Percentiles rank a stretch among this genome's conserved stretches.
phyloP scores from a whole-genome alignment of 306 rosid species.

The Sophora flavescens region DNA sequence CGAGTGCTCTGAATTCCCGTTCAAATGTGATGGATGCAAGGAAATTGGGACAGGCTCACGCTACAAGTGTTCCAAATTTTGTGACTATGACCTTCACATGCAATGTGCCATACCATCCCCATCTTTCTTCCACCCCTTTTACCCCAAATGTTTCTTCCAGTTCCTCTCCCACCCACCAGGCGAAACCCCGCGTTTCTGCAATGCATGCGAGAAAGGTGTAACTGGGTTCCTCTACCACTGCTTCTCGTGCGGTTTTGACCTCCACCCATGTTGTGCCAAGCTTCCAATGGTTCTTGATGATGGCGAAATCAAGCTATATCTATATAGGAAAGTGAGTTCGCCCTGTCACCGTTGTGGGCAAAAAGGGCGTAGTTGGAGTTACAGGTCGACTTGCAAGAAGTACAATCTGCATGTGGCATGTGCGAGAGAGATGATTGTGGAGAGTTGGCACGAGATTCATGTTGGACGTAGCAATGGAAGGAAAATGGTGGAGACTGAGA shows the following conservation, averaged over 20 bases:
- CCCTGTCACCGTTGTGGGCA: conserved; percentile 82
- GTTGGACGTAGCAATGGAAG: conserved; percentile 49
- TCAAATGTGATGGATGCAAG: conserved; percentile 97
- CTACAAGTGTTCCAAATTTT: conserved; percentile 66
- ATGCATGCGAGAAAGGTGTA: conserved; percentile 81
- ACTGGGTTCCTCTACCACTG: conserved; percentile 86
- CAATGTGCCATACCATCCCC: conserved; percentile 81
- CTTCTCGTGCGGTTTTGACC: conserved; percentile 75
- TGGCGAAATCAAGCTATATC: conserved; percentile 63
- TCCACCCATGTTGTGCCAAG: conserved; percentile 96
- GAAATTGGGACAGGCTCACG: conserved; percentile 88
- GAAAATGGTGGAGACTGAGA: conserved; percentile 54
- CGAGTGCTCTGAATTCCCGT: conserved; percentile 80
- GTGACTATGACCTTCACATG: conserved; percentile 90
- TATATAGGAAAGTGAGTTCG: conserved; percentile 70
- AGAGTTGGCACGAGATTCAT: conserved; percentile 79
- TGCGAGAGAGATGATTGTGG: conserved; percentile 86
- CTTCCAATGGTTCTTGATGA: conserved; percentile 78
- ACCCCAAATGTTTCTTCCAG: conserved; percentile 82
- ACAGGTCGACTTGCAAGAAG: conserved; percentile 79
- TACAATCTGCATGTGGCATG: conserved; percentile 91
- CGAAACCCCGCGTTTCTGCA: conserved; percentile 69
- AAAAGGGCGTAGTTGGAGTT: conserved; percentile 92
- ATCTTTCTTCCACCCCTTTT: conserved; percentile 78
- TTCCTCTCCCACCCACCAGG: conserved; percentile 78